A percentile compares a stretch with the other conserved stretches of the same genome.
phyloP scores from a whole-genome alignment of 495 filamentous ascomycete genomes.

The Sporormia fimetaria region DNA sequence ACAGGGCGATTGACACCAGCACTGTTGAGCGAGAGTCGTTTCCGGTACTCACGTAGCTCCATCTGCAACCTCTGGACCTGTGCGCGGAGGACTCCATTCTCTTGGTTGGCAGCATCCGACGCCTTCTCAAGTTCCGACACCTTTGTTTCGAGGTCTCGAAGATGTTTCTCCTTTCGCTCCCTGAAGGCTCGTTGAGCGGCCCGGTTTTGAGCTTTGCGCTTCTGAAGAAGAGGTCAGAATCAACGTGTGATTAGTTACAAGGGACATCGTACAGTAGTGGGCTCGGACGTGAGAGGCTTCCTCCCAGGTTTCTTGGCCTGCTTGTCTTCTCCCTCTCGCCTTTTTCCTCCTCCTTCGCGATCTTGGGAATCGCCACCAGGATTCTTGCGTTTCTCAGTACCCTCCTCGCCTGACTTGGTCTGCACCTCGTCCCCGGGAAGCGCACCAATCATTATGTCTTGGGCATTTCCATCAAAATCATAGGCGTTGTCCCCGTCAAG shows the following conservation, averaged over 20 bases:
- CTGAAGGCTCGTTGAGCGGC: conserved; percentile 94
- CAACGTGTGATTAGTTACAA: neutral
- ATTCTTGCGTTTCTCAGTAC: conserved; percentile 72
- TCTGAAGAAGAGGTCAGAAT: conserved; percentile 52
- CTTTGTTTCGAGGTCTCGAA: conserved; percentile 92
- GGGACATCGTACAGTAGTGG: conserved; percentile 77
- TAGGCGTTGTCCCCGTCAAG: conserved; percentile 53
- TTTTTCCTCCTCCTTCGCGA: conserved; percentile 55
- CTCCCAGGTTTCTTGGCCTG: conserved; percentile 86
- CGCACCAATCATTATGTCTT: conserved; percentile 63
- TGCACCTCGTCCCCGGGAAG: conserved; percentile 47
- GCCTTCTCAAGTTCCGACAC: conserved; percentile 84
- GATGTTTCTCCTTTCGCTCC: conserved; percentile 93
- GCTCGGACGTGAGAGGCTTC: conserved; percentile 91
- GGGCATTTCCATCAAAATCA: conserved; percentile 44
- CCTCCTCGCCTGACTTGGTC: conserved; percentile 49
- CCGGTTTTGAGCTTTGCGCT: conserved; percentile 96
- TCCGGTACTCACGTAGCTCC: conserved; percentile 82
- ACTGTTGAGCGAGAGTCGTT: conserved; percentile 56
- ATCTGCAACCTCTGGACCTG: conserved; percentile 78
- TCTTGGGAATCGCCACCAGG: conserved; percentile 49
- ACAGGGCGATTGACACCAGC: conserved; percentile 38
- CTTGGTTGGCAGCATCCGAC: conserved; percentile 69
- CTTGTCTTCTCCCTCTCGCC: conserved; percentile 66
- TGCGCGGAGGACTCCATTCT: conserved; percentile 72